These are phyloP conservation scores for Schizosaccharomyces pombe DNA, from an alignment of 805 yeast species.

Conservation along the genomic window DNA sequence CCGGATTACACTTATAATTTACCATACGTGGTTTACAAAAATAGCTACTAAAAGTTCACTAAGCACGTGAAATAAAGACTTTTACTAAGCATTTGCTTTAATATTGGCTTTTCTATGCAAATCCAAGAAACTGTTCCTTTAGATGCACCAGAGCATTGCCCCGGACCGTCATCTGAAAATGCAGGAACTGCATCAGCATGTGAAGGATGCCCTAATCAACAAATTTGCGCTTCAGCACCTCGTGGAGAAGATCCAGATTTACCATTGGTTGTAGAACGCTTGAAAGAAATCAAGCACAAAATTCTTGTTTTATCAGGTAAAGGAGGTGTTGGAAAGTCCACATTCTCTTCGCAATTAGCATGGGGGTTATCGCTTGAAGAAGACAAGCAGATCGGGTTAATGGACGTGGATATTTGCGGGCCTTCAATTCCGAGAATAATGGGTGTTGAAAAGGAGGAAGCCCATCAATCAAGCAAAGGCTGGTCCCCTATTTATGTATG, in stretches of 20 bases:
- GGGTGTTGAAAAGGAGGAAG: conserved; percentile 66
- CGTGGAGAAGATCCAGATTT: conserved; percentile 92
- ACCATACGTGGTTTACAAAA: too few relatives aligned
- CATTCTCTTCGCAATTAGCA: conserved; percentile 83
- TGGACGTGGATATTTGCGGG: conserved; percentile 95
- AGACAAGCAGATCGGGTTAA: conserved; percentile 71
- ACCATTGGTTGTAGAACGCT: conserved; percentile 43
- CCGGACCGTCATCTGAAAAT: conserved; percentile 83
- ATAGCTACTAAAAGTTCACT: too few relatives aligned
- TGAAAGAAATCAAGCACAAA: conserved; percentile 50
- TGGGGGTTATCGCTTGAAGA: conserved; percentile 73
- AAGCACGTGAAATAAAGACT: too few relatives aligned
- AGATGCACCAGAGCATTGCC: conserved; percentile 52
- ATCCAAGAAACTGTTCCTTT: background rate
- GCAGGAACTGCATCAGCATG: conserved; percentile 95
- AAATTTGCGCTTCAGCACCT: conserved; percentile 56
- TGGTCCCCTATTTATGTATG: conserved; percentile 94
- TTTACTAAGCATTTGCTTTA: too few relatives aligned
- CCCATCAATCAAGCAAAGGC: conserved; percentile 77
- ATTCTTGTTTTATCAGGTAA: conserved; percentile 46
- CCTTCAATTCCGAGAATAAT: conserved; percentile 90
- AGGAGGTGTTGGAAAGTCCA: conserved; percentile 91
- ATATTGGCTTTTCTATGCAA: background rate
- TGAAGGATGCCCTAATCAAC: conserved; percentile 80
- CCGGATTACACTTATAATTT: too few relatives aligned